Conservation (phyloP, 345 rosid species). For the Brassica juncea region DNA sequence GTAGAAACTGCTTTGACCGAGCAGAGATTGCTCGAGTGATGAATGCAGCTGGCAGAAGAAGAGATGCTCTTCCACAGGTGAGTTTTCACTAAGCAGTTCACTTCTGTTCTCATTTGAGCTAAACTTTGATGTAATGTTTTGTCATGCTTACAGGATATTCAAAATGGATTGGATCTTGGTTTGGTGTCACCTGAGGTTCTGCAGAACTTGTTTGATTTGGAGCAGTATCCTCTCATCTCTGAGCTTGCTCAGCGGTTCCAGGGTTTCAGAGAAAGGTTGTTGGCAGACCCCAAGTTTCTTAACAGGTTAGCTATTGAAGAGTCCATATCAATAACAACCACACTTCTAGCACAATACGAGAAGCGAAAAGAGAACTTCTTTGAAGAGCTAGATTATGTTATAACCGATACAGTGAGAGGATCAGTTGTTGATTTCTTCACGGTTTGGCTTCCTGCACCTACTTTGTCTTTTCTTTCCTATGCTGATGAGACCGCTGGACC, state of each 20-base stretch:
- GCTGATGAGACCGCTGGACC: slow-evolving; percentile 55
- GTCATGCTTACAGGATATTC: slow-evolving; percentile 72
- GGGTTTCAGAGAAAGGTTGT: slow-evolving; percentile 96
- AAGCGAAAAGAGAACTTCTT: slow-evolving; percentile 85
- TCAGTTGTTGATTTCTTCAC: slow-evolving; percentile 90
- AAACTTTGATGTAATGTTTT: background rate
- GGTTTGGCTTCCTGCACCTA: slow-evolving; percentile 98
- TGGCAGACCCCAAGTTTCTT: slow-evolving; percentile 94
- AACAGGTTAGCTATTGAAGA: slow-evolving; percentile 97
- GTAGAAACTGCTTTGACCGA: slow-evolving; percentile 91
- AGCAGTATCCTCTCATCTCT: slow-evolving; percentile 78
- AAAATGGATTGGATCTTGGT: slow-evolving; percentile 90
- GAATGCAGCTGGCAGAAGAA: slow-evolving; percentile 95
- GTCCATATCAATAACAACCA: slow-evolving; percentile 84
- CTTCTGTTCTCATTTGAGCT: slow-evolving; percentile 35
- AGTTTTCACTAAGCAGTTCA: slow-evolving; percentile 24
- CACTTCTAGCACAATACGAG: slow-evolving; percentile 90
- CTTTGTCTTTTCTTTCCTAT: slow-evolving; percentile 78
- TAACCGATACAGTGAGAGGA: slow-evolving; percentile 85
- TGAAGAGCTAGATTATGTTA: slow-evolving; percentile 90
- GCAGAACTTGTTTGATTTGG: slow-evolving; percentile 90
- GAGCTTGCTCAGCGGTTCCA: slow-evolving; percentile 88
- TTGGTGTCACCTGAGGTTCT: slow-evolving; percentile 90
- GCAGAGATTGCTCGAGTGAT: slow-evolving; percentile 97
- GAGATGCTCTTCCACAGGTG: slow-evolving; percentile 93